Evolutionary conservation across 768 basidiomycete genomes (phyloP), one percentile per base, ranked within the genome.

Genomic region (Suillus americanus): DNA sequence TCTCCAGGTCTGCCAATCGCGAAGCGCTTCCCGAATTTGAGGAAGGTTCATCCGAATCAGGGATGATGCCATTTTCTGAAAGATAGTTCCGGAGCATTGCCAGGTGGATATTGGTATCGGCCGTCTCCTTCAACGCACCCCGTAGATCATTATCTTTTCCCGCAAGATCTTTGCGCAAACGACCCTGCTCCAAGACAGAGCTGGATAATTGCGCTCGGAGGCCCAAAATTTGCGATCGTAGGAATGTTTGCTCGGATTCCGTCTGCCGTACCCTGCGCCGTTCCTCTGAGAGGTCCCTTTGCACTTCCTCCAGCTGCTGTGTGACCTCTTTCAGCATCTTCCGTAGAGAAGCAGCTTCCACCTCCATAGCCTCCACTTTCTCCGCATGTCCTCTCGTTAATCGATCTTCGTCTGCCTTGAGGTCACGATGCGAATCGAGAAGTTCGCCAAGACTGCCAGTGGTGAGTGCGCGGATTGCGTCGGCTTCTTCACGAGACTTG

Each of bases 401-500:
- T 33, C 92, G 85, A 68, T 93, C 92, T 72, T 97, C 94, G 71
- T 95, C 94, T 14, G 89, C 85, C 74, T 86, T 87, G 60, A 95
- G 81, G 70, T 94, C 92, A 41, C 89, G 86, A 79, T 97, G 95
- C 3, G 91, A 89, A 73, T 96, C 93, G 54, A 97, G 81, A 23
- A 97, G 81, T 73, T 96, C 87, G 28, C 94, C 95, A 3, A 97
- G 84, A 70, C 89, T 85, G 55, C 89, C 88, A 2, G 94, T 97
- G 3, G 95, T 95, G 60, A 95, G 80, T 25, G 91, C 90, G 62
- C 95, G 83, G 75, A 95, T 88, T 2, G 91, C 87, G 74, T 97
- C 96, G 3, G 95, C 94, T 79, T 98, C 95, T 78, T 96, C 91
- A 16, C 95, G 87, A 50, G 94, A 94, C 75, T 94, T 92, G 30